Base-by-base conservation (phyloP, 1,284 basidiomycete genomes). In the Irpex sp. region DNA sequence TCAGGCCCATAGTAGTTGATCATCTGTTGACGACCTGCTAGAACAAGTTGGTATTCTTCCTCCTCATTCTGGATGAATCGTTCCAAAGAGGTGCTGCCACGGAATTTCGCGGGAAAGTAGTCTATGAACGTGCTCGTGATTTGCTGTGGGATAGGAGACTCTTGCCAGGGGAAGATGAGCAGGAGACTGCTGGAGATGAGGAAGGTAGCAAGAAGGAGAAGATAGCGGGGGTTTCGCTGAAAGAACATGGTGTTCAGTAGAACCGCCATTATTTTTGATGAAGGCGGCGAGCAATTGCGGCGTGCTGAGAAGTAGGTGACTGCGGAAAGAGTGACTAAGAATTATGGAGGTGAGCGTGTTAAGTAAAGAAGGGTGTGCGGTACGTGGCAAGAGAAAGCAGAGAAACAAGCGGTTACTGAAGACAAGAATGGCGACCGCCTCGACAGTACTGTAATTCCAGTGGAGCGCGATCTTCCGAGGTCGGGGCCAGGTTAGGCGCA, bases 221-320 rank as follows among this genome's bases (percentile, higher is more conserved):
- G 45, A 37, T 64, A 66, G 18, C 65, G 65, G 16, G 65, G 65
- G 39, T 66, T 54, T 12, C 65, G 58, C 16, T 55, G 33, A 45
- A 61, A 37, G 33, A 64, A 59, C 45, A 23, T 23, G 28, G 54
- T 58, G 57, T 37, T 57, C 16, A 55, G 53, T 19, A 51, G n/a
- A 23, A 55, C 53, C 9, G 56, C 56, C 60, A 61, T 61, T 45
- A 21, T 58, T 57, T 51, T 18, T 23, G 14, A 21, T 19, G 14
- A 10, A 18, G 18, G 18, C 48, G n/a, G 48, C 18, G 48, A 1
- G n/a, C 39, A n/a, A n/a, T 45, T n/a, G 39, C 1, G n/a, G n/a
- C 39, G 39, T 45, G 39, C 39, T 45, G 39, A 45, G n/a, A 14
- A 45, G 39, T 45, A n/a, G n/a, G 39, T 45, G 39, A 45, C 48